A percentile compares a stretch with the other conserved stretches of the same genome.
Conservation (phyloP, 176 grass and related monocot species). For the Stipa capillata region DNA sequence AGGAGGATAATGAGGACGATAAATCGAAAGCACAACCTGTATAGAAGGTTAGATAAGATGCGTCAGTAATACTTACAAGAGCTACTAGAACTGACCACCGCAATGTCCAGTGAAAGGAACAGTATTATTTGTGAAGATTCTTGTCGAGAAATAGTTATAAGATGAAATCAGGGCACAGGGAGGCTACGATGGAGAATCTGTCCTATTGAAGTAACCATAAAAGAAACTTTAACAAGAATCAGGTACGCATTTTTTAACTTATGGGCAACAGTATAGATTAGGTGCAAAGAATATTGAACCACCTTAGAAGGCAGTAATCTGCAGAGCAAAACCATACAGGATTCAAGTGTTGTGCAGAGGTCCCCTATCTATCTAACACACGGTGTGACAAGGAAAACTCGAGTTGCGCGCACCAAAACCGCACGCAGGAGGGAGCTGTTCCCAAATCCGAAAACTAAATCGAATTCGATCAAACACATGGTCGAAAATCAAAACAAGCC, state of each 20-base stretch:
- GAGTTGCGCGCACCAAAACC: no score
- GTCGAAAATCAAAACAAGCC: not conserved
- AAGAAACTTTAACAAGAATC: not conserved
- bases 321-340: no score
- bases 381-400: no score
- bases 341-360: no score
- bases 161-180: not conserved
- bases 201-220: not conserved
- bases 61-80: not conserved
- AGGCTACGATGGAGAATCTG: not conserved
- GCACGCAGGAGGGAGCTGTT: no score
- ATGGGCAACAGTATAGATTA: not conserved
- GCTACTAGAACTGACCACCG: not conserved
- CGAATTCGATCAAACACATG: no score
- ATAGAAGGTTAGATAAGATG: constrained; percentile 10
- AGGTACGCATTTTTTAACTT: not conserved
- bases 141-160: not conserved
- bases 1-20: not conserved
- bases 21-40: not conserved
- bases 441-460: no score
- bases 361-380: no score
- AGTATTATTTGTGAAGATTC: not conserved
- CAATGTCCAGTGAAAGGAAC: not conserved
- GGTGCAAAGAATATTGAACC: not conserved
- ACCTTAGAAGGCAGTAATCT: no score